Conservation (phyloP, 164 flowering plant genomes). For the Houttuynia cordata region DNA sequence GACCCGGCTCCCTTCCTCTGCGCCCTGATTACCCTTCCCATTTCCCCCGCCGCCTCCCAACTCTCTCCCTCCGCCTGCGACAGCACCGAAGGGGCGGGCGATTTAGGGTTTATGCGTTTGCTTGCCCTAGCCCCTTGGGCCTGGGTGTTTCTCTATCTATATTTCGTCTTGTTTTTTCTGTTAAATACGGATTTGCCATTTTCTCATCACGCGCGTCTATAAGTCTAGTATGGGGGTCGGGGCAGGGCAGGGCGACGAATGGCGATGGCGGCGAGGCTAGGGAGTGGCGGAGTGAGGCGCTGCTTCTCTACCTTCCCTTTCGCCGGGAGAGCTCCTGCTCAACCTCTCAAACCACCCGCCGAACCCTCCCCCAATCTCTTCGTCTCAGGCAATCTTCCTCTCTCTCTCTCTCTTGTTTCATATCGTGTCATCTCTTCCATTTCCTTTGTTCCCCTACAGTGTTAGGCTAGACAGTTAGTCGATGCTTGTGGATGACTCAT, state of each 20-base stretch:
- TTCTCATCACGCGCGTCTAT: too few relatives aligned
- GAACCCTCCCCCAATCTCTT: conserved; percentile 50
- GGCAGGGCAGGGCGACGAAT: neutral
- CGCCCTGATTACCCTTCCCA: conserved; percentile 16
- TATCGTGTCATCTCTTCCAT: neutral
- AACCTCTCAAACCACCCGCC: conserved; percentile 25
- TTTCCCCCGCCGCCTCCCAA: neutral
- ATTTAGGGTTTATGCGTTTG: too few relatives aligned
- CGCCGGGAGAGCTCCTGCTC: conserved; percentile 20
- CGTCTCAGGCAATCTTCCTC: conserved; percentile 30
- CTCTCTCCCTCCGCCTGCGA: neutral
- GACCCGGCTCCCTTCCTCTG: conserved; percentile 18
- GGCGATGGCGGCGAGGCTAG: conserved; percentile 20
- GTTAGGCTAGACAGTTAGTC: too few relatives aligned
- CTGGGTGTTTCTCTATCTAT: too few relatives aligned
- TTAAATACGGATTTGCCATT: too few relatives aligned
- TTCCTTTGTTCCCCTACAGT: too few relatives aligned
- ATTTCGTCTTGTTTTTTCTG: too few relatives aligned
- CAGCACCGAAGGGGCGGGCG: too few relatives aligned
- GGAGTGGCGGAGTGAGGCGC: conserved; percentile 17
- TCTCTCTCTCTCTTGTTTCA: neutral
- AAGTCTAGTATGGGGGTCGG: too few relatives aligned
- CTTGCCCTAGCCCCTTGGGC: too few relatives aligned
- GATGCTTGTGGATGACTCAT: too few relatives aligned
- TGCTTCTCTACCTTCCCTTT: conserved; percentile 30